A percentile compares a stretch with the other conserved stretches of the same genome.
These are phyloP conservation scores for Aphelidium insulamus DNA, from an alignment of 371 early-diverging fungal genomes.

Conservation along the genomic window DNA sequence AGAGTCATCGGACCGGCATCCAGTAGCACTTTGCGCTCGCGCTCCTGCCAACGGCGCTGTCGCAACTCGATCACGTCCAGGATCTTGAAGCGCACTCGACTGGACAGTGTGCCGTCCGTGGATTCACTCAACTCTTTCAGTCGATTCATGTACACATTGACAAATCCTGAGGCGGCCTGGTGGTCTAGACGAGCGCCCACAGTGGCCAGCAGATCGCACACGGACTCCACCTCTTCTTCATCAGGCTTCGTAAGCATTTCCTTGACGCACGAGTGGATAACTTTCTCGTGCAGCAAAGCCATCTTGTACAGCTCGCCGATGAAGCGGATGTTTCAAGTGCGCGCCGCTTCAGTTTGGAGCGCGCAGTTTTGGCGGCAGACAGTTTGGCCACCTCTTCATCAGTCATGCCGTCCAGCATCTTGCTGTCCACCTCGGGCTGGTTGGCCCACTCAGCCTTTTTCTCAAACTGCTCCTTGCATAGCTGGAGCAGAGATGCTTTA, in stretches of 20 bases:
- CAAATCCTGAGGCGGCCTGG: too few species aligned
- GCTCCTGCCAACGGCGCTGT: too few species aligned
- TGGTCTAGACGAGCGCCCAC: conserved; percentile 34
- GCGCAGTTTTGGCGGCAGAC: not conserved
- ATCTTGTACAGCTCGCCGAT: conserved; percentile 86
- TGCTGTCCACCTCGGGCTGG: conserved; percentile 15
- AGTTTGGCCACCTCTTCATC: not conserved
- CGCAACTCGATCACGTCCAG: too few species aligned
- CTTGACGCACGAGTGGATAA: conserved; percentile 69
- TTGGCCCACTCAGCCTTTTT: conserved; percentile 12
- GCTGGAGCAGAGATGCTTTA: conserved; percentile 36
- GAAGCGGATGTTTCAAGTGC: conserved; percentile 30
- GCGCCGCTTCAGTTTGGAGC: not conserved
- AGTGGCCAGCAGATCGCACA: conserved; percentile 71
- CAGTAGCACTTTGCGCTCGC: too few species aligned
- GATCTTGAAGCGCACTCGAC: too few species aligned
- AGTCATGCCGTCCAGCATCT: conserved; percentile 1
- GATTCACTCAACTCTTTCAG: too few species aligned
- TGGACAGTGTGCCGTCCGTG: too few species aligned
- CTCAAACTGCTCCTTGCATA: conserved; percentile 77
- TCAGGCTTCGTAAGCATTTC: conserved; percentile 54
- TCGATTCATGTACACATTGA: too few species aligned
- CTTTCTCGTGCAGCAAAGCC: conserved; percentile 63
- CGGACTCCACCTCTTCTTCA: conserved; percentile 81
- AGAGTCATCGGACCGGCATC: too few species aligned